These are phyloP conservation scores for Pachysandra terminalis DNA, from an alignment of 164 flowering plant species.

Conservation along the genomic window DNA sequence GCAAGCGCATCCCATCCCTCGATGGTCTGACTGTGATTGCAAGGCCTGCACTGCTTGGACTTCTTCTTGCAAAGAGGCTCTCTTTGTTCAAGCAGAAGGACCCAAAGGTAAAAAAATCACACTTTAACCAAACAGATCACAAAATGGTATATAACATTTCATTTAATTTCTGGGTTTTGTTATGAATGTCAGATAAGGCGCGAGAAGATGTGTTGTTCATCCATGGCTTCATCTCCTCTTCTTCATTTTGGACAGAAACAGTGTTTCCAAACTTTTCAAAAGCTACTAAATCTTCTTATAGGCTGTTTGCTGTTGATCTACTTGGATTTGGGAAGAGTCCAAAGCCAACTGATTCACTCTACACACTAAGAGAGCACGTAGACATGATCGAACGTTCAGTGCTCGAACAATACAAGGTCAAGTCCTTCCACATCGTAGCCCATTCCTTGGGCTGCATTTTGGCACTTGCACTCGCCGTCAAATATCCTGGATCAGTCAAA, in stretches of 20 bases:
- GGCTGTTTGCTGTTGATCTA: slow-evolving; percentile 77
- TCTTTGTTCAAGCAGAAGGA: slow-evolving; percentile 55
- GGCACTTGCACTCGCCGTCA: slow-evolving; percentile 84
- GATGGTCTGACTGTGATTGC: slow-evolving; percentile 98
- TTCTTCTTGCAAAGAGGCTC: slow-evolving; percentile 49
- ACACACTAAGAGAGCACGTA: slow-evolving; percentile 80
- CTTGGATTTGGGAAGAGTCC: slow-evolving; percentile 95
- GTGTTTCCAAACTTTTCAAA: slow-evolving; percentile 75
- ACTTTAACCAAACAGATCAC: too few relatives aligned
- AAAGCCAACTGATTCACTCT: slow-evolving; percentile 81
- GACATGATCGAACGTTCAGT: slow-evolving; percentile 90
- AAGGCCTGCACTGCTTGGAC: slow-evolving; percentile 62
- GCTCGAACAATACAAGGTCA: slow-evolving; percentile 53
- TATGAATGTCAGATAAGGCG: slow-evolving; percentile 21
- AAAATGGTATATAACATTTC: too few relatives aligned
- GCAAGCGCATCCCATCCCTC: slow-evolving; percentile 40
- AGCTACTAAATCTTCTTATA: slow-evolving; percentile 47
- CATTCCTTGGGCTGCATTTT: slow-evolving; percentile 94
- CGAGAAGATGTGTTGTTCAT: slow-evolving; percentile 81
- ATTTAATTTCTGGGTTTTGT: neutral
- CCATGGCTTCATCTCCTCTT: slow-evolving; percentile 93
- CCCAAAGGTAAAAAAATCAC: slow-evolving; percentile 44
- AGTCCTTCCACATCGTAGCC: slow-evolving; percentile 92
- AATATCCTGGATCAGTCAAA: slow-evolving; percentile 66
- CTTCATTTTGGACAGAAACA: slow-evolving; percentile 94